These are phyloP conservation scores for Mortierella sp. DNA, from an alignment of 371 early-diverging fungal species.

Conservation along the genomic window DNA sequence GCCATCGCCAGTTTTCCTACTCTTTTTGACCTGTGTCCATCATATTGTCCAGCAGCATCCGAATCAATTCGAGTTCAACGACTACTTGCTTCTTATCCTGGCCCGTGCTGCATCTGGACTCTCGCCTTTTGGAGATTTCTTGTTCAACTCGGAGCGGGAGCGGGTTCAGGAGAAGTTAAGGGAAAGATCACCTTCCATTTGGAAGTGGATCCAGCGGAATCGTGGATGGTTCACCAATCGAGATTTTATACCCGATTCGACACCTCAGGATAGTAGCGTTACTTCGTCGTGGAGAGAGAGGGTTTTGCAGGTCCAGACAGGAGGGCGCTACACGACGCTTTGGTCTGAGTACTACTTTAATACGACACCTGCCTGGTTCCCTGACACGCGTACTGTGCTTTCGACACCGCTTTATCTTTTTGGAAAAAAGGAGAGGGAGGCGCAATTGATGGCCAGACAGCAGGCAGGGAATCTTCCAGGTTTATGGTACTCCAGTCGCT, in stretches of 20 bases:
- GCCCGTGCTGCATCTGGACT: constrained; percentile 55
- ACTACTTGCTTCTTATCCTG: constrained; percentile 55
- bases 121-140: constrained; percentile 61
- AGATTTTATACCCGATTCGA: constrained; percentile 17
- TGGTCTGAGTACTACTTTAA: constrained; percentile 56
- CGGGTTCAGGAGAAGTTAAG: constrained; percentile 37
- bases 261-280: not conserved
- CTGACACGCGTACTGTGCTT: constrained; percentile 32
- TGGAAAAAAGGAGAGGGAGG: not conserved
- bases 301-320: constrained; percentile 45
- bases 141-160: constrained; percentile 60
- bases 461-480: not conserved
- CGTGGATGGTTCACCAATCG: constrained; percentile 49
- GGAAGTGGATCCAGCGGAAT: constrained; percentile 55
- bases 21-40: constrained; percentile 61
- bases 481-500: constrained; percentile 31
- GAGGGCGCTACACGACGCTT: constrained; percentile 35
- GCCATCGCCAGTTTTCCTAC: constrained; percentile 60
- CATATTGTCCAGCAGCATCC: constrained; percentile 59
- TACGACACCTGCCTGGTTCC: constrained; percentile 19
- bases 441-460: not conserved
- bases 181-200: constrained; percentile 53
- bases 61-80: constrained; percentile 59
- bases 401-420: constrained; percentile 6
- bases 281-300: constrained; percentile 18